Conservation (phyloP, 208 protist species). For the Wallacemonas rigidus region DNA sequence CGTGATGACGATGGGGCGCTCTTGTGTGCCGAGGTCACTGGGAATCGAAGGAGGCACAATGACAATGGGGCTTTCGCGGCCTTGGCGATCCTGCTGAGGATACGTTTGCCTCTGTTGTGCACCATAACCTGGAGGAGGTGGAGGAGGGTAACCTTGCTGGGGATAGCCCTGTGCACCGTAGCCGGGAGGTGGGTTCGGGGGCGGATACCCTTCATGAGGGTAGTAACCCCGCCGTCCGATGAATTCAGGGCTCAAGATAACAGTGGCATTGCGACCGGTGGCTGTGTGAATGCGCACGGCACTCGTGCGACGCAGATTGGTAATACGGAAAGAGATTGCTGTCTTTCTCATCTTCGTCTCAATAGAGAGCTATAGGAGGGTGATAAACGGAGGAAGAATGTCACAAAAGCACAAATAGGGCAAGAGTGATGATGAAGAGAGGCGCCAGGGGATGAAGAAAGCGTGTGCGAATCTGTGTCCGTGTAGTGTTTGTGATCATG, state of each 20-base stretch:
- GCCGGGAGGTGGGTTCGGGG: conserved; percentile 31
- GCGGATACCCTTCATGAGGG: conserved; percentile 30
- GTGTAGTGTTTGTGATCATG: too few species aligned
- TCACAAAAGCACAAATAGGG: conserved; percentile 13
- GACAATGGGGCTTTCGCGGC: conserved; percentile 18
- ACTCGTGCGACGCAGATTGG: conserved; percentile 6
- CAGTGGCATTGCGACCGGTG: conserved; percentile 14
- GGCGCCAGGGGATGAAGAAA: too few species aligned
- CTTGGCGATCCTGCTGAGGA: conserved; percentile 24
- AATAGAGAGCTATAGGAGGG: not conserved
- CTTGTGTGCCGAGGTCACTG: conserved; percentile 69
- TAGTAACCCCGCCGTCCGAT: conserved; percentile 38
- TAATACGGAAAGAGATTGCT: conserved; percentile 8
- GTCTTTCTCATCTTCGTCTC: conserved; percentile 16
- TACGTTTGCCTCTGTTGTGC: conserved; percentile 12
- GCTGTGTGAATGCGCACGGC: conserved; percentile 11
- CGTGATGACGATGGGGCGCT: conserved; percentile 78
- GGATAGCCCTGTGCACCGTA: not conserved
- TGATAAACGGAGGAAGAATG: not conserved
- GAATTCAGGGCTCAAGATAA: conserved; percentile 33
- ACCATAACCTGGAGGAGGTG: conserved; percentile 2
- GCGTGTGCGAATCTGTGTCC: too few species aligned
- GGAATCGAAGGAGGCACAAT: conserved; percentile 24
- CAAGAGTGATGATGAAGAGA: not conserved
- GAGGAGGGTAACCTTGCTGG: not conserved